phyloP scores from a whole-genome alignment of 192 early-diverging fungal species.

The Paraglomus occultum region DNA sequence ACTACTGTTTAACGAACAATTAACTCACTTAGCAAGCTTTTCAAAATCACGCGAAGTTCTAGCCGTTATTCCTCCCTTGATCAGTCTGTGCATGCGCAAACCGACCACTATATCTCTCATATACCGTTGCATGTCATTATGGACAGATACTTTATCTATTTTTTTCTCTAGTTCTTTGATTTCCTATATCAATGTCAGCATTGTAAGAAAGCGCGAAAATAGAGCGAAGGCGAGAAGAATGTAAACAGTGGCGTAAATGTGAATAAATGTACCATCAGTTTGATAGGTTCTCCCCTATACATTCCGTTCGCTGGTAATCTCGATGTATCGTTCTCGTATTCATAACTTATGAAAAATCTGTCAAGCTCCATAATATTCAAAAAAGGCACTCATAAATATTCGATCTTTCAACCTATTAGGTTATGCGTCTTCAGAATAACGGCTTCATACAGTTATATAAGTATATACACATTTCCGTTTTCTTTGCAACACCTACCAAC shows the following conservation, averaged over 20 bases:
- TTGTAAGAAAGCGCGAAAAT: no score
- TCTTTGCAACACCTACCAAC: constrained; percentile 29
- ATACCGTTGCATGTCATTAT: constrained; percentile 53
- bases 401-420: no score
- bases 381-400: no score
- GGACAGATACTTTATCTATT: constrained; percentile 44
- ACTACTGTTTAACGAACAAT: neutral
- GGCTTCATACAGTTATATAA: no score
- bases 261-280: no score
- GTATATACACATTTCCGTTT: no score
- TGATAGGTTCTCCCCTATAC: no score
- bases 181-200: constrained; percentile 36
- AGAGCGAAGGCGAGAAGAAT: no score
- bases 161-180: constrained; percentile 45
- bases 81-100: constrained; percentile 52
- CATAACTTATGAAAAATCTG: constrained; percentile 29
- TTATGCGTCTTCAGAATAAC: no score
- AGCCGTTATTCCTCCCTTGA: constrained; percentile 53
- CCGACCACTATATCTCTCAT: constrained; percentile 61
- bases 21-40: constrained; percentile 44
- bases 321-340: constrained; percentile 2
- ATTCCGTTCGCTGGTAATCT: no score
- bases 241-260: no score
- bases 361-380: constrained; percentile 2
- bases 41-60: constrained; percentile 52